Evolutionary conservation across 805 yeast species (phyloP).

Genomic region (Ogataea angusta): DNA sequence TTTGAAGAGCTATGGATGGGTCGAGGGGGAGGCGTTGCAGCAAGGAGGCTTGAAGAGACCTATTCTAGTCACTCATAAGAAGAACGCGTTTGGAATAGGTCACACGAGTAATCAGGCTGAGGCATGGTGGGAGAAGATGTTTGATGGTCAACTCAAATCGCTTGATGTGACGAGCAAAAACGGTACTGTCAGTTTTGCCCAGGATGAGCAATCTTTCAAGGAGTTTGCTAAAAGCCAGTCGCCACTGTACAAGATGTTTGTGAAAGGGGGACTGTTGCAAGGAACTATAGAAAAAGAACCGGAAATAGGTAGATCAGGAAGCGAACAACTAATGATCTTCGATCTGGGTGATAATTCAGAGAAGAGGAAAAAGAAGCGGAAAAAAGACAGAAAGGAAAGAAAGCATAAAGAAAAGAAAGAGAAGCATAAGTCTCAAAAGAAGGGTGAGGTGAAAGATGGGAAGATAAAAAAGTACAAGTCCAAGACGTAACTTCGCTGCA

Average conservation of each 20-base stretch:
- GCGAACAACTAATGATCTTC: constrained; percentile 23
- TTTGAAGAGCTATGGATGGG: constrained; percentile 82
- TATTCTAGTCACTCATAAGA: constrained; percentile 83
- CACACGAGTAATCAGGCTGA: constrained; percentile 71
- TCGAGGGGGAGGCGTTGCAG: constrained; percentile 80
- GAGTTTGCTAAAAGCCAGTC: constrained; percentile 52
- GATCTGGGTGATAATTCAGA: constrained; percentile 23
- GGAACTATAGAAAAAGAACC: constrained; percentile 56
- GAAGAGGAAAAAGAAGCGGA: constrained; percentile 27
- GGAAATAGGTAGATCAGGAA: constrained; percentile 1
- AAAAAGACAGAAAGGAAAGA: constrained; percentile 23
- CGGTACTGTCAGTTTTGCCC: constrained; percentile 25
- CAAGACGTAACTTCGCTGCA: constrained; percentile 9
- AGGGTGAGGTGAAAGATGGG: constrained; percentile 14
- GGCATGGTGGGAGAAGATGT: constrained; percentile 96
- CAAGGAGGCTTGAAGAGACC: constrained; percentile 83
- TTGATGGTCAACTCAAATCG: constrained; percentile 86
- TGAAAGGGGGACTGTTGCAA: constrained; percentile 76
- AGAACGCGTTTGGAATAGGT: constrained; percentile 89
- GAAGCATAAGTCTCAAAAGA: constrained; percentile 21
- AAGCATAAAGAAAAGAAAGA: constrained; percentile 16
- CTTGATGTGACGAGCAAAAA: constrained; percentile 41
- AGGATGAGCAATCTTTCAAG: constrained; percentile 45
- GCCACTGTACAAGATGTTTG: constrained; percentile 83
- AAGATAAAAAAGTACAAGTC: constrained; percentile 14